Evolutionary conservation across 345 rosid genomes (phyloP).

Genomic region (Eucalyptus lansdowneana): DNA sequence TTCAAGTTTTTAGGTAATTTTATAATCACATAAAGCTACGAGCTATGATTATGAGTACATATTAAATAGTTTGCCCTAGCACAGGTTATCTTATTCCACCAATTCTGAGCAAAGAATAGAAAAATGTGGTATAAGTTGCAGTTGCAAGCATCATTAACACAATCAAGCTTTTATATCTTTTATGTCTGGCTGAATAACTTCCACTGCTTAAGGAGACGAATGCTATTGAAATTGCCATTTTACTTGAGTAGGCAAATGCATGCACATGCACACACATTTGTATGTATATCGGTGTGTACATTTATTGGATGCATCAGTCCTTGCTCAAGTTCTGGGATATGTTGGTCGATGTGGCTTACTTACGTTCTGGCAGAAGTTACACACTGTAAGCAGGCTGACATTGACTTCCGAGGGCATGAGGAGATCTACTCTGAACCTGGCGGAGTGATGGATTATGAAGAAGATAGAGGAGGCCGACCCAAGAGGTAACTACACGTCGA

Average conservation of each 20-base stretch:
- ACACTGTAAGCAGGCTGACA: conserved; percentile 91
- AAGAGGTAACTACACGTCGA: conserved; percentile 48
- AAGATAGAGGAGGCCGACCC: conserved; percentile 80
- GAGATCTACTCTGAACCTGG: conserved; percentile 90
- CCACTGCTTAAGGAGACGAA: background rate
- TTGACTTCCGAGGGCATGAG: conserved; percentile 79
- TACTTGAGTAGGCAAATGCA: background rate
- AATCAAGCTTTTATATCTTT: background rate
- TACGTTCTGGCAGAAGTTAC: conserved; percentile 99
- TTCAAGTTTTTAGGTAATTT: background rate
- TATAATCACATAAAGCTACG: background rate
- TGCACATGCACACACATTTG: background rate
- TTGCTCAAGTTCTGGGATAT: conserved; percentile 24
- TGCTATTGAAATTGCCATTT: background rate
- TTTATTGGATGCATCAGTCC: background rate
- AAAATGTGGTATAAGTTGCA: background rate
- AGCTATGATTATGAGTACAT: background rate
- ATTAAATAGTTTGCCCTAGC: background rate
- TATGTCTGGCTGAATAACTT: background rate
- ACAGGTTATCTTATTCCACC: background rate
- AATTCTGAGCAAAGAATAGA: background rate
- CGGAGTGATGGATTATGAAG: conserved; percentile 98
- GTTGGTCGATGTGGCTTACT: conserved; percentile 94
- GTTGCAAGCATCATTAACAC: background rate
- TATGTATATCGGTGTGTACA: background rate